Base-by-base conservation (phyloP, 345 rosid genomes). In the Eucalyptus pauciflora region DNA sequence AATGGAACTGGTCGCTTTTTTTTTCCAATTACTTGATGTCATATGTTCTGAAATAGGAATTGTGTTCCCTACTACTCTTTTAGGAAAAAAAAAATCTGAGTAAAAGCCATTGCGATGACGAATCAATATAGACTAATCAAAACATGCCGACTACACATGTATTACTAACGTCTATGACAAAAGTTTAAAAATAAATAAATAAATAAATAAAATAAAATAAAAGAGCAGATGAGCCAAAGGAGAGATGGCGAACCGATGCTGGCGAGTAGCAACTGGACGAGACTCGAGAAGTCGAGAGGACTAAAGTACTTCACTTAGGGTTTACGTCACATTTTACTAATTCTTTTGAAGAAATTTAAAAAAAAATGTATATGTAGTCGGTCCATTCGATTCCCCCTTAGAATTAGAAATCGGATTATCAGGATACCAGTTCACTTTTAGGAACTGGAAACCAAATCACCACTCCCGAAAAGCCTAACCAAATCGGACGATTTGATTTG, bases 371-470 rank as follows among this genome's bases (percentile, higher is more conserved):
- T 22, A 56, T 22, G 1, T 56, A 22, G 62, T 9, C 12, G 0
- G 1, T 56, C 5, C 0, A 56, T 24, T 24, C 1, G 5, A 1
- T 56, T 22, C 62, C 4, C 27, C 62, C 27, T 9, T 56, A 24
- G 62, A 56, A 56, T 13, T 24, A 24, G 12, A 24, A 56, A 56
- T 56, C 29, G 5, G 0, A 56, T 3, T 1, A 24, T 9, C 27
- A 4, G 1, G 27, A 24, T 5, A 56, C 3, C 6, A 24, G 0
- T 22, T 56, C 62, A 22, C 27, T 56, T 1, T 56, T 56, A 24
- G 29, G 1, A 56, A 56, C 6, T 1, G 1, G 11, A 12, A 56
- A 56, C 5, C 0, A 24, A 1, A 20, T 16, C 62, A 24, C 4
- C 5, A 24, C 62, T 24, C 29, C 27, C 13, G 13, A 24, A 56